phyloP scores from a whole-genome alignment of 208 protist genomes.

The Leishmania aethiopica region DNA sequence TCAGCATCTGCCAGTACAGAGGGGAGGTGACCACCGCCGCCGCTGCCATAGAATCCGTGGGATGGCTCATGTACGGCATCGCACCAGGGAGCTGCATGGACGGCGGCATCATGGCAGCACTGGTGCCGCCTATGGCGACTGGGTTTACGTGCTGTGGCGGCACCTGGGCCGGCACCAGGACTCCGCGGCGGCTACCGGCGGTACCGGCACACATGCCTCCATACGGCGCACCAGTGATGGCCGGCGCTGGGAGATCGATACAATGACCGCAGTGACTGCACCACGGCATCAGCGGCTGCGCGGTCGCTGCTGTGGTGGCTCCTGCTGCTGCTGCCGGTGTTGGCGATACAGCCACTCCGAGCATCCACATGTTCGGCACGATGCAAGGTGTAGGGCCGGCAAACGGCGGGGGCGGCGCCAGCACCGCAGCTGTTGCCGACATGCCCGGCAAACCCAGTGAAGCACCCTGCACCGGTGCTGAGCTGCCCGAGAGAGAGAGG shows the following conservation, averaged over 20 bases:
- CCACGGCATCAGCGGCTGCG: not conserved
- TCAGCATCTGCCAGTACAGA: not conserved
- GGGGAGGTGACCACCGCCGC: not conserved
- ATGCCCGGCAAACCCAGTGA: not conserved
- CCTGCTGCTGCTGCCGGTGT: not conserved
- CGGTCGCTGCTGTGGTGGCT: not conserved
- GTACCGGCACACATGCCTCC: not conserved
- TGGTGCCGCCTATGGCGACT: not conserved
- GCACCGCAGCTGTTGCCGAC: not conserved
- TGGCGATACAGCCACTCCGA: not conserved
- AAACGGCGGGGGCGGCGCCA: constrained; percentile 3
- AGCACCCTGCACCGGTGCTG: not conserved
- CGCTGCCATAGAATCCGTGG: not conserved
- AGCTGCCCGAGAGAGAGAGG: not conserved
- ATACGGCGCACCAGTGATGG: not conserved
- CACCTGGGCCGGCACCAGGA: not conserved
- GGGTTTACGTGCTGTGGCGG: not conserved
- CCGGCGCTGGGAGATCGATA: not conserved
- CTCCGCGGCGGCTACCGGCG: not conserved
- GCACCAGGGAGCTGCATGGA: not conserved
- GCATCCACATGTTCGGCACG: constrained; percentile 1
- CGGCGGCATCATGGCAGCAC: not conserved
- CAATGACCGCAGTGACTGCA: constrained; percentile 14
- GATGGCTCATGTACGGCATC: not conserved
- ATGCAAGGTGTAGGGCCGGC: not conserved